Evolutionary conservation across 1,284 basidiomycete species (phyloP).

Genomic region (Rhodotorula sp.): DNA sequence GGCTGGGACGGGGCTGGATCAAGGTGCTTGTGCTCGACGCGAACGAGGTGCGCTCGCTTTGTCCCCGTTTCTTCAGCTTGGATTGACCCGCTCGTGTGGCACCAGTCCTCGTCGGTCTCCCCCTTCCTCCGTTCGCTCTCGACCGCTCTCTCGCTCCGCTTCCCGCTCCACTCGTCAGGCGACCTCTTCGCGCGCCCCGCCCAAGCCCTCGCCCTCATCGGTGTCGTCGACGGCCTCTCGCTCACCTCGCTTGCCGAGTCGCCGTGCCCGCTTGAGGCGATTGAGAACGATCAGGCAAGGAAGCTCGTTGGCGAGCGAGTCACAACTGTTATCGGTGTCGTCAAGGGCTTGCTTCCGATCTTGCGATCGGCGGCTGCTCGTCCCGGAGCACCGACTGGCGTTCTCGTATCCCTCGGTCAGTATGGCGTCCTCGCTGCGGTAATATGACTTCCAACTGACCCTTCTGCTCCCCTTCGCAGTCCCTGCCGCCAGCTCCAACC

Average conservation of each 20-base stretch:
- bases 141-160: slow-evolving; percentile 72
- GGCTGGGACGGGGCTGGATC: slow-evolving; percentile 65
- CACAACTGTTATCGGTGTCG: slow-evolving; percentile 14
- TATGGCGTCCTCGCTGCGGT: background rate
- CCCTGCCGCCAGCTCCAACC: slow-evolving; percentile 19
- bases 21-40: slow-evolving; percentile 74
- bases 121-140: slow-evolving; percentile 72
- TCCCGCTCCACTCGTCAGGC: slow-evolving; percentile 69
- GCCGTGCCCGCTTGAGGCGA: slow-evolving; percentile 31
- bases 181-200: slow-evolving; percentile 61
- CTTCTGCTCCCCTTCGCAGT: slow-evolving; percentile 6
- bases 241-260: slow-evolving; percentile 4
- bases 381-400: slow-evolving; percentile 22
- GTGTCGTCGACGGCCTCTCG: slow-evolving; percentile 42
- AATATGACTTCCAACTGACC: background rate
- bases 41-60: slow-evolving; percentile 56
- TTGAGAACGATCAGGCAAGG: slow-evolving; percentile 21
- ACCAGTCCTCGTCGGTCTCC: slow-evolving; percentile 64
- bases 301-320: slow-evolving; percentile 30
- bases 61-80: too few species aligned
- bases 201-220: slow-evolving; percentile 37
- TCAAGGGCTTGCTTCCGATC: slow-evolving; percentile 34
- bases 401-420: slow-evolving; percentile 31
- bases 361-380: slow-evolving; percentile 17
- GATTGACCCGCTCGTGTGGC: background rate